phyloP scores from a whole-genome alignment of 2,329 filamentous ascomycete species.

The Colletotrichum sp. region DNA sequence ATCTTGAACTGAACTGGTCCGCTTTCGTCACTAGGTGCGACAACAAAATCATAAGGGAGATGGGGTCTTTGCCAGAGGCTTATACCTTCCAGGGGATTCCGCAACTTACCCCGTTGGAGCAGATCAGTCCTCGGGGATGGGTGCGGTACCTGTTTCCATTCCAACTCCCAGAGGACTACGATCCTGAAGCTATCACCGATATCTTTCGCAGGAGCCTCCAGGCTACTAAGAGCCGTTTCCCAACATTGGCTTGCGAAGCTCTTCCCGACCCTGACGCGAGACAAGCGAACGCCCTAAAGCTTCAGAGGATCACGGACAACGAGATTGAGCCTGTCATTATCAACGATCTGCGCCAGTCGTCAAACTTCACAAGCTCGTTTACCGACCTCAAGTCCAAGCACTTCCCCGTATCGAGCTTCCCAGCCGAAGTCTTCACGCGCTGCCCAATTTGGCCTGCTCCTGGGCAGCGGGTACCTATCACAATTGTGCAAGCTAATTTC shows the following conservation, averaged over 20 bases:
- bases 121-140: background rate
- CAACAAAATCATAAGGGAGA: too few species aligned
- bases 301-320: conserved; percentile 27
- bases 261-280: conserved; percentile 11
- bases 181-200: background rate
- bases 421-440: conserved; percentile 26
- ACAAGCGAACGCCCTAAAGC: conserved; percentile 35
- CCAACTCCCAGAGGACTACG: background rate
- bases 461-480: conserved; percentile 21
- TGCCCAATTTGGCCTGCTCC: conserved; percentile 29
- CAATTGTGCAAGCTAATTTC: conserved; percentile 33
- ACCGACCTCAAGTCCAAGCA: conserved; percentile 28
- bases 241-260: background rate
- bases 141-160: background rate
- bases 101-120: background rate
- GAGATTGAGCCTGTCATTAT: conserved; percentile 27
- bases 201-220: background rate
- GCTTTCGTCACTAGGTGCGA: too few species aligned
- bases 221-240: background rate
- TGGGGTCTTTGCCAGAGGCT: background rate
- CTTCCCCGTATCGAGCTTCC: conserved; percentile 29
- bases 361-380: conserved; percentile 13
- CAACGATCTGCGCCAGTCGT: conserved; percentile 26
- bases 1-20: too few species aligned
- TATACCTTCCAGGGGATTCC: background rate